Evolutionary conservation across 2,329 filamentous ascomycete genomes (phyloP), one percentile per base, ranked within the genome.

Genomic region (Alternaria sp.): DNA sequence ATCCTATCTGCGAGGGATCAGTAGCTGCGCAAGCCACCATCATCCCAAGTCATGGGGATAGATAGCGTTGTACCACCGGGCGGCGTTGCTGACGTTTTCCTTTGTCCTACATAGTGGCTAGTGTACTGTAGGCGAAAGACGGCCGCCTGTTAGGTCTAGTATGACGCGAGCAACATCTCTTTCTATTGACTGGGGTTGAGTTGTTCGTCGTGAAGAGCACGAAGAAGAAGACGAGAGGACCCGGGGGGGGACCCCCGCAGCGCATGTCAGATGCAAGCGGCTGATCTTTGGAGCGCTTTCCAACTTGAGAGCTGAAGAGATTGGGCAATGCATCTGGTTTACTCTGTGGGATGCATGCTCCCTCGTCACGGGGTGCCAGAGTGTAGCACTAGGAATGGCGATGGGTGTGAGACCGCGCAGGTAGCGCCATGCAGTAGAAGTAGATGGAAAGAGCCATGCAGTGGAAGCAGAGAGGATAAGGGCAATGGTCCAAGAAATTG

Each of bases 71-170:
- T 53, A 40, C 44, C 32, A 50, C 46, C 34, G 46, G 20, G 30
- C 46, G 34, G 54, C 44, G 48, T 44, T 53, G 59, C 54, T 61
- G 60, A 57, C 57, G 30, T 56, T 53, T 56, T 57, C 56, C 55
- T 60, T 49, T 58, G 69, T 65, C 62, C 59, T 36, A 66, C 62
- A 38, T 52, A 36, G 59, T 57, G 57, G 64, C 59, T 48, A 59
- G 49, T 45, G 54, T 59, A 44, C 46, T 57, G 58, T 49, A 45
- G 54, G 50, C 54, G 51, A 63, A 51, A 34, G 45, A 36, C 59
- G 38, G 25, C 18, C 57, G 34, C 60, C 44, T 49, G 44, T 54
- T 45, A 28, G 38, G 30, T 48, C 57, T 46, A 28, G 57, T 54
- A 51, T 44, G 27, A 59, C 53, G 54, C 41, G 36, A 53, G 28